These are phyloP conservation scores for Chrysoporthe puriensis DNA, from an alignment of 2,329 filamentous ascomycete species.

Conservation along the genomic window DNA sequence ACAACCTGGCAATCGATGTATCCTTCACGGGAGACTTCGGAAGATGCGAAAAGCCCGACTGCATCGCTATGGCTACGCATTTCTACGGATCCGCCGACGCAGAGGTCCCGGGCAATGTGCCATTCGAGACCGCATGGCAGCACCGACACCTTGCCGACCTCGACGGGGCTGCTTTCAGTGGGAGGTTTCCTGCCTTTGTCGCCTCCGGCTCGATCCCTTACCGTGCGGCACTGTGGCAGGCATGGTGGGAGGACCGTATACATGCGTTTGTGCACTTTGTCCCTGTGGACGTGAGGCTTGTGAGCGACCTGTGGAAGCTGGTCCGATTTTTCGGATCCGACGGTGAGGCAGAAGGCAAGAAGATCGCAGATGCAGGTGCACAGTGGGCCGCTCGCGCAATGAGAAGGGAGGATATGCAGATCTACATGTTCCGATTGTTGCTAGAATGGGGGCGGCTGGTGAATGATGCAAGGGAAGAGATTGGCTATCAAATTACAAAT, in stretches of 20 bases:
- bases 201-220: conserved; percentile 7
- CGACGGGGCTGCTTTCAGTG: conserved; percentile 4
- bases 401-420: conserved; percentile 72
- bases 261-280: conserved; percentile 14
- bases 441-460: conserved; percentile 64
- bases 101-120: not conserved
- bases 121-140: conserved; percentile 1
- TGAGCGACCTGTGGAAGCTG: conserved; percentile 1
- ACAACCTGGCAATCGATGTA: not conserved
- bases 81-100: conserved; percentile 8
- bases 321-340: conserved; percentile 19
- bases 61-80: not conserved
- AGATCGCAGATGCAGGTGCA: conserved; percentile 6
- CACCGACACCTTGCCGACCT: conserved; percentile 8
- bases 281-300: conserved; percentile 12
- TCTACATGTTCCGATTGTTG: conserved; percentile 68
- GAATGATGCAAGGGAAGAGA: conserved; percentile 53
- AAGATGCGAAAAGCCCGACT: not conserved
- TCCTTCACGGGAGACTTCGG: conserved; percentile 7
- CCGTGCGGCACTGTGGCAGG: conserved; percentile 9
- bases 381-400: conserved; percentile 67
- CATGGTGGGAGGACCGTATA: conserved; percentile 10
- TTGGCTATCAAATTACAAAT: conserved; percentile 46
- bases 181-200: conserved; percentile 8
- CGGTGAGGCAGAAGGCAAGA: conserved; percentile 5